phyloP scores from a whole-genome alignment of 148 eudicot genomes.

The Camellia granthamiana region DNA sequence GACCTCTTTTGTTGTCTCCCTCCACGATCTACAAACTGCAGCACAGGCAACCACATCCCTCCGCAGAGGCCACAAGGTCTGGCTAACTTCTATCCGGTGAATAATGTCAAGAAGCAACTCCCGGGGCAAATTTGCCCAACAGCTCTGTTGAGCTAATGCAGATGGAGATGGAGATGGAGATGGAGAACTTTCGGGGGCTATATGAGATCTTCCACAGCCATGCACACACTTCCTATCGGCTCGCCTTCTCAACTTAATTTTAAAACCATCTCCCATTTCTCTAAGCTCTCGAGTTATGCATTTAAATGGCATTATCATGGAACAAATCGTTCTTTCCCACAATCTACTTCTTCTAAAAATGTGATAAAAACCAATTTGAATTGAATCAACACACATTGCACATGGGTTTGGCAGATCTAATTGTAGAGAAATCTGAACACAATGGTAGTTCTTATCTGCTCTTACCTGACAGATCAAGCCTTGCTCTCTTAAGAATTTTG shows the following conservation, averaged over 20 bases:
- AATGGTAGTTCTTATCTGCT: neutral
- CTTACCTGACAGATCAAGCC: neutral
- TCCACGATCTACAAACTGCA: constrained; percentile 48
- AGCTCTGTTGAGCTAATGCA: constrained; percentile 22
- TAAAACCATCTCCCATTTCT: constrained; percentile 15
- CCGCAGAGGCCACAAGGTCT: constrained; percentile 48
- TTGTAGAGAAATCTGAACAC: neutral
- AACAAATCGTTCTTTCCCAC: neutral
- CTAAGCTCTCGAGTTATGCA: constrained; percentile 25
- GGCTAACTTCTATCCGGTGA: constrained; percentile 32
- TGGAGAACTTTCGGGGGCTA: constrained; percentile 34
- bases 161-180: constrained; percentile 22
- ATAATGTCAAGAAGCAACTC: constrained; percentile 60
- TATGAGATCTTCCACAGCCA: constrained; percentile 30
- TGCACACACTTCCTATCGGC: constrained; percentile 23
- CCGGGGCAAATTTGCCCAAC: constrained; percentile 51
- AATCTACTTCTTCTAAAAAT: neutral
- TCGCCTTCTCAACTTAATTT: constrained; percentile 18
- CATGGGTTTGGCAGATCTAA: constrained; percentile 1
- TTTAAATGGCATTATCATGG: constrained; percentile 28
- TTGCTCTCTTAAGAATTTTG: neutral
- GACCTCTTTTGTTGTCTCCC: constrained; percentile 36
- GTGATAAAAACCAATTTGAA: neutral
- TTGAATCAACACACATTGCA: neutral
- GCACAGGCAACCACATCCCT: constrained; percentile 51